Conservation (phyloP, 2,329 filamentous ascomycete genomes). For the Penicillium expansum region DNA sequence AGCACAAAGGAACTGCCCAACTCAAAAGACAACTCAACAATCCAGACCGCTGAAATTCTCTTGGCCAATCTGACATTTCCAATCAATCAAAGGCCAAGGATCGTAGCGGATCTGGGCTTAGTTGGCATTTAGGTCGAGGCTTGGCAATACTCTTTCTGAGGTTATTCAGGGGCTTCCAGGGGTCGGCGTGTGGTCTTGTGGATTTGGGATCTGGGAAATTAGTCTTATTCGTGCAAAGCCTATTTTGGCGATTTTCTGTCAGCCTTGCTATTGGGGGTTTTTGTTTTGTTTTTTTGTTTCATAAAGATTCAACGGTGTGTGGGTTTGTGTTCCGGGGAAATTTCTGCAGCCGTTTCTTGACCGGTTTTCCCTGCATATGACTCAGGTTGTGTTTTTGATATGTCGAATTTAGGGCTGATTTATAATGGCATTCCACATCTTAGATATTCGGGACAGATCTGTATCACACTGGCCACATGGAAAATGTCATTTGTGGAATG, state of each 20-base stretch:
- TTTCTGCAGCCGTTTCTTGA: background rate
- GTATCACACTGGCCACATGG: slow-evolving; percentile 1
- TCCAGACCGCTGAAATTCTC: slow-evolving; percentile 14
- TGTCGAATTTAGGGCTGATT: background rate
- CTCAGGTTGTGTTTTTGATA: background rate
- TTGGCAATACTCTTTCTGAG: slow-evolving; percentile 19
- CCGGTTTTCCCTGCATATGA: slow-evolving; percentile 1
- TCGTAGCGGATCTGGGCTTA: slow-evolving; percentile 18
- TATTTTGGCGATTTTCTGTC: background rate
- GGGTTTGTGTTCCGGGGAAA: slow-evolving; percentile 1
- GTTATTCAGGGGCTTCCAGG: slow-evolving; percentile 17
- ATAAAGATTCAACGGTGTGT: background rate
- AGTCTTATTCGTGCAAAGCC: background rate
- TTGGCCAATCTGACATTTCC: slow-evolving; percentile 8
- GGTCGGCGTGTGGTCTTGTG: background rate
- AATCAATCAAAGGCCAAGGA: slow-evolving; percentile 11
- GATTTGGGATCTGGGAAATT: background rate
- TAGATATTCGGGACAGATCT: background rate
- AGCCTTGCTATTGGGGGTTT: background rate
- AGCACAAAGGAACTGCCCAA: background rate
- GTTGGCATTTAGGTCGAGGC: slow-evolving; percentile 6
- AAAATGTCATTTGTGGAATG: background rate
- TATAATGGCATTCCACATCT: background rate
- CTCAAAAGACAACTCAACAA: slow-evolving; percentile 5
- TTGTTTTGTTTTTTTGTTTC: too few relatives aligned